Evolutionary conservation across 192 early-diverging fungal species (phyloP).

Genomic region (Backusella mclennaniae): DNA sequence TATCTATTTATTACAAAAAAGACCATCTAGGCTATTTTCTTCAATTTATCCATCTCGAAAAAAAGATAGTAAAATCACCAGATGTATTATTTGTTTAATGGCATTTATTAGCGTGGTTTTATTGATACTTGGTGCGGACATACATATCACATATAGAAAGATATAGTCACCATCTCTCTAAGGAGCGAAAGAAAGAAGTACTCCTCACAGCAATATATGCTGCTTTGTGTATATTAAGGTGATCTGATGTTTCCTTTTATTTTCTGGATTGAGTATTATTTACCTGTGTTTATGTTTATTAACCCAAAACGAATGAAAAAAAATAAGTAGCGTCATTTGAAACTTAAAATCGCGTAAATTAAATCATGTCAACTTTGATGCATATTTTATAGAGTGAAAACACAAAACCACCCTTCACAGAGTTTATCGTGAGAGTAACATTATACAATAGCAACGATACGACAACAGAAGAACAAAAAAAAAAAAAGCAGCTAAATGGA

Average conservation of each 20-base stretch:
- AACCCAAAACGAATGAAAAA: neutral
- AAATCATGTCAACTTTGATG: neutral
- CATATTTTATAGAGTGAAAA: neutral
- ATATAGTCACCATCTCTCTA: neutral
- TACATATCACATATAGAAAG: neutral
- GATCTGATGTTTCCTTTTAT: neutral
- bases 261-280: neutral
- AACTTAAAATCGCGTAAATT: conserved; percentile 1
- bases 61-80: neutral
- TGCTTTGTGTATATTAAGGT: neutral
- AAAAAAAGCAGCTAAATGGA: neutral
- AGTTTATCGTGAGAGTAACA: neutral
- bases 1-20: neutral
- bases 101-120: neutral
- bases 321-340: neutral
- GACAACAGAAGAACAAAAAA: neutral
- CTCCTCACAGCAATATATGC: neutral
- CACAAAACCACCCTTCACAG: neutral
- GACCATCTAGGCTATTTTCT: neutral
- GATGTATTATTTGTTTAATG: neutral
- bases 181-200: neutral
- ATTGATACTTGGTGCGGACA: neutral
- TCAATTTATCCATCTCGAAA: neutral
- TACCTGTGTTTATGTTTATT: neutral
- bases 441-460: neutral